Base-by-base conservation (phyloP, 768 basidiomycete genomes). In the Amanita polypyramis region DNA sequence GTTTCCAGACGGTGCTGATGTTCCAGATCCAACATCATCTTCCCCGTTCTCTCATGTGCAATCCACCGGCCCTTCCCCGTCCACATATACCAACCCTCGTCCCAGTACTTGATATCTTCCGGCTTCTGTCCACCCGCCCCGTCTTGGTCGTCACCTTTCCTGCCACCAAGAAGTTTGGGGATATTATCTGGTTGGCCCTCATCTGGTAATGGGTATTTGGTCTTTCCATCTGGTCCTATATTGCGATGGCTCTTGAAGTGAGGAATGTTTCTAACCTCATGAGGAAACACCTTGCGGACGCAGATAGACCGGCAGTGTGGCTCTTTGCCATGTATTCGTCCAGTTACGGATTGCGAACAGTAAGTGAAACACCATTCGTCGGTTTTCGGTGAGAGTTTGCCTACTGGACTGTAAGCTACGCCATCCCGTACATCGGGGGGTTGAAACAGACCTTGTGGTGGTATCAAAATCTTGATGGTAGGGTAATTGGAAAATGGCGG, bases 61-160 rank as follows among this genome's bases (percentile, higher is more conserved):
- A 73, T 76, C 59, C 67, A 68, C 41, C 70, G 67, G 42, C 70
- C 77, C 46, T 68, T 69, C 12, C 75, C 74, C 43, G 76, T 72
- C 83, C 84, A 87, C 35, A 89, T 55, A 57, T 89, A 89, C 73
- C 75, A 82, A 4, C 85, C 85, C 55, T 80, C 77, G 48, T 84
- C 72, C 85, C 85, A 89, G 55, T 75, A 72, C 52, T 74, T 77
- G 35, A 65, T 68, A 17, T 74, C 66, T 52, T 63, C 50, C 11
- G 35, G 19, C 23, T 27, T 36, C 20, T 55, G 33, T 12, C 54
- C n/a, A 6, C 56, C 45, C 49, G 62, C 53, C 38, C 63, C 63
- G 20, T 70, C 64, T 15, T 60, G 45, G 49, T 68, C 65, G 15
- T 63, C 63, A 43, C 60, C 56, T 5, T 61, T 52, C 40, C 64